Conservation (phyloP, 306 rosid species). For the Begonia peltatifolia region DNA sequence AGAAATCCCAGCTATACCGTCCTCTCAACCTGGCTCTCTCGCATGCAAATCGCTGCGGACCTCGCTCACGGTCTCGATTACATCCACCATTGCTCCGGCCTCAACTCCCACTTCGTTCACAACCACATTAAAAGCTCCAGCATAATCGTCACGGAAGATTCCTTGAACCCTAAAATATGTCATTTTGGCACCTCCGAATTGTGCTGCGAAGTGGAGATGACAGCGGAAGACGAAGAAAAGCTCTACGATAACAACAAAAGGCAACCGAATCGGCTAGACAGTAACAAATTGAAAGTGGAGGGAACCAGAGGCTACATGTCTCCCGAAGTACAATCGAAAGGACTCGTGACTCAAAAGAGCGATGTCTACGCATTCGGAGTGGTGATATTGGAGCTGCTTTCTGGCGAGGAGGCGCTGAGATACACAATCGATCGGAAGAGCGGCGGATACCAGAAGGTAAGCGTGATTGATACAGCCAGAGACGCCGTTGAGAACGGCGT, state of each 20-base stretch:
- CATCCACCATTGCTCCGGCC: constrained; percentile 55
- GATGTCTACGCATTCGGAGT: constrained; percentile 80
- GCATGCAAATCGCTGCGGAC: constrained; percentile 68
- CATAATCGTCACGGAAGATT: constrained; percentile 27
- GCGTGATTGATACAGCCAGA: constrained; percentile 62
- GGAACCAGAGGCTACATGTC: constrained; percentile 81
- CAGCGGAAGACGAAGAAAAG: background rate
- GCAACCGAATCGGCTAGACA: constrained; percentile 13
- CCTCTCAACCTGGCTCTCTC: constrained; percentile 44
- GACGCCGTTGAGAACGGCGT: constrained; percentile 20
- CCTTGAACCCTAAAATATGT: constrained; percentile 43
- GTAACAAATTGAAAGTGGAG: constrained; percentile 29
- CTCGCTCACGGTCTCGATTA: constrained; percentile 81
- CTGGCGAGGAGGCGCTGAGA: constrained; percentile 60
- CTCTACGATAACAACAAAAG: background rate
- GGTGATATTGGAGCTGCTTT: constrained; percentile 57
- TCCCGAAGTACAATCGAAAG: constrained; percentile 47
- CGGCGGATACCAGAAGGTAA: constrained; percentile 33
- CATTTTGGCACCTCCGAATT: constrained; percentile 68
- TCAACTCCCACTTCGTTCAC: constrained; percentile 36
- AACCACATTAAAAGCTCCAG: constrained; percentile 69
- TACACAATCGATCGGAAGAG: constrained; percentile 19
- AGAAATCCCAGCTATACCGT: constrained; percentile 54
- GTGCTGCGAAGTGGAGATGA: constrained; percentile 24
- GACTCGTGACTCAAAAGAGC: constrained; percentile 42